Conservation (phyloP, 805 yeast genomes). For the Metschnikowia rubicola region DNA sequence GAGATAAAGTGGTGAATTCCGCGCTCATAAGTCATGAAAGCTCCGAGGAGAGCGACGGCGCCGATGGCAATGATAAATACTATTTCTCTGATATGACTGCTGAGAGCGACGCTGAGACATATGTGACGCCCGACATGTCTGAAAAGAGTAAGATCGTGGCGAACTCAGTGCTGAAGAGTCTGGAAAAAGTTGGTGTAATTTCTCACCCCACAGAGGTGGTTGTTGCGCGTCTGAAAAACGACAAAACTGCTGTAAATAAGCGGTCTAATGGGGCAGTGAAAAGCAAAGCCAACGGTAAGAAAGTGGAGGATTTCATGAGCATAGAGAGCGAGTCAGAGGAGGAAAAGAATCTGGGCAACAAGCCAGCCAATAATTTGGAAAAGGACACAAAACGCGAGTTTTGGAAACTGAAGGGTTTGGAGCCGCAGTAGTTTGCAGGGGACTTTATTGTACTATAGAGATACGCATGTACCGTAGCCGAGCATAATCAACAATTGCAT, state of each 20-base stretch:
- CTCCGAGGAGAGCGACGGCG: slow-evolving; percentile 33
- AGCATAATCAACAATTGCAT: too few relatives aligned
- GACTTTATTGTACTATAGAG: neutral
- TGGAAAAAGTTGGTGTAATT: too few relatives aligned
- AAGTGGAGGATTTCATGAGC: slow-evolving; percentile 23
- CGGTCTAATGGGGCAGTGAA: neutral
- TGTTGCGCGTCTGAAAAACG: too few relatives aligned
- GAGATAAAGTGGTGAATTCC: slow-evolving; percentile 57
- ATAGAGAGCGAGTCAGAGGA: slow-evolving; percentile 19
- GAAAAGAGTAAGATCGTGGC: neutral
- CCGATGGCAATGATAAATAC: slow-evolving; percentile 37
- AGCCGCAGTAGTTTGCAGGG: slow-evolving; percentile 15
- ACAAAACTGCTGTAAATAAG: too few relatives aligned
- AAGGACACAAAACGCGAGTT: slow-evolving; percentile 36
- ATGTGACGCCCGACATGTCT: neutral
- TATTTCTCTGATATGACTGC: slow-evolving; percentile 43
- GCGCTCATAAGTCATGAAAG: slow-evolving; percentile 42
- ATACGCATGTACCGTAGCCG: neutral
- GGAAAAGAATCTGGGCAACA: slow-evolving; percentile 10
- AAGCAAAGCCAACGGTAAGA: slow-evolving; percentile 1
- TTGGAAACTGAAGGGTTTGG: slow-evolving; percentile 44
- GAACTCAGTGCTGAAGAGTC: neutral
- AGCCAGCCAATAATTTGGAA: slow-evolving; percentile 23
- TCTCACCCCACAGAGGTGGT: too few relatives aligned
- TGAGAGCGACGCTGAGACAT: slow-evolving; percentile 29